These are phyloP conservation scores for Durotheca rogersii DNA, from an alignment of 495 filamentous ascomycete genomes.

Conservation along the genomic window DNA sequence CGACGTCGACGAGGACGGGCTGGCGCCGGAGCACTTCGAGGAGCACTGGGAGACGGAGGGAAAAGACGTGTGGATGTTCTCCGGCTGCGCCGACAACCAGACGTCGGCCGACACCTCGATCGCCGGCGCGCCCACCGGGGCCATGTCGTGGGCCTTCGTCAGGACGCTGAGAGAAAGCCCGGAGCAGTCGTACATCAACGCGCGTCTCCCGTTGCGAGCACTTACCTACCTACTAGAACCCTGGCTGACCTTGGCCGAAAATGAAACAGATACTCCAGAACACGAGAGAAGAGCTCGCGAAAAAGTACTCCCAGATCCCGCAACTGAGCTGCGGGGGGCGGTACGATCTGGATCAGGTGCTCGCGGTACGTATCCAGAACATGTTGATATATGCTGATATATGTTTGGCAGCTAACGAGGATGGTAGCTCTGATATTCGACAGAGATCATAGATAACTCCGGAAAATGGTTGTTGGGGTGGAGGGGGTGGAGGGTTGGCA, in stretches of 20 bases:
- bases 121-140: constrained; percentile 51
- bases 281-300: constrained; percentile 46
- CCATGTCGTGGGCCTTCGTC: constrained; percentile 62
- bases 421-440: too few species aligned
- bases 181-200: constrained; percentile 54
- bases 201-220: constrained; percentile 20
- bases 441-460: too few species aligned
- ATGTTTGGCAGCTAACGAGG: too few species aligned
- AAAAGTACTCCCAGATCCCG: constrained; percentile 56
- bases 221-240: too few species aligned
- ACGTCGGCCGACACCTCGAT: constrained; percentile 61
- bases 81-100: constrained; percentile 60
- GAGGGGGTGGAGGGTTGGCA: too few species aligned
- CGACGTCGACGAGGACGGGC: constrained; percentile 49
- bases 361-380: constrained; percentile 37
- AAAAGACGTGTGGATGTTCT: constrained; percentile 61
- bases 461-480: too few species aligned
- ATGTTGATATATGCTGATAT: too few species aligned
- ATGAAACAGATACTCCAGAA: constrained; percentile 47
- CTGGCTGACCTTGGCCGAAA: constrained; percentile 3
- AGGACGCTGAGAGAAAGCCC: constrained; percentile 51
- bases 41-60: constrained; percentile 56
- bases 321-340: constrained; percentile 51
- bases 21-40: constrained; percentile 52
- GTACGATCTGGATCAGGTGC: constrained; percentile 47